Conservation (phyloP, 495 filamentous ascomycete genomes). For the Acidomyces sp. region DNA sequence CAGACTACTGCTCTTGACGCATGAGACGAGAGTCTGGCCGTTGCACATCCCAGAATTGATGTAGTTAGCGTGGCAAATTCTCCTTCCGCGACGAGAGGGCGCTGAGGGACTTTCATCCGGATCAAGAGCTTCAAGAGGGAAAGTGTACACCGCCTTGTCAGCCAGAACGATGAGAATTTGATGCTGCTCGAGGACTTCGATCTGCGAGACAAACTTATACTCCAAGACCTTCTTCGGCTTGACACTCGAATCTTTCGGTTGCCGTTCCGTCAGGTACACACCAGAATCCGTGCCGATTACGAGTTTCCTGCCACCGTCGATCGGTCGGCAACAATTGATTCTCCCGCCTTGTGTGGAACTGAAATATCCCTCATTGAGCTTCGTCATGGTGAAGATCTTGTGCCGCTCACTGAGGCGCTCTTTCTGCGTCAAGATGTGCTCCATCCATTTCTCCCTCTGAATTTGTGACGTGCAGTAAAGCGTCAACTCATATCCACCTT, state of each 20-base stretch:
- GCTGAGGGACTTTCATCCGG: slow-evolving; percentile 54
- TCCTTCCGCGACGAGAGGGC: slow-evolving; percentile 75
- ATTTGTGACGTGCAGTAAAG: slow-evolving; percentile 71
- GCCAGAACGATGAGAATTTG: slow-evolving; percentile 80
- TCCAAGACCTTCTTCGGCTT: slow-evolving; percentile 79
- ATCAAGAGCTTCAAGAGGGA: slow-evolving; percentile 72
- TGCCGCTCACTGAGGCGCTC: slow-evolving; percentile 68
- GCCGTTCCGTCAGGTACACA: slow-evolving; percentile 81
- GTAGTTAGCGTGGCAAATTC: slow-evolving; percentile 95
- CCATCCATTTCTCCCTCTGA: slow-evolving; percentile 84
- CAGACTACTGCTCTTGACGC: slow-evolving; percentile 78
- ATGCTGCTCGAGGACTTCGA: slow-evolving; percentile 93
- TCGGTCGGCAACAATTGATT: slow-evolving; percentile 86
- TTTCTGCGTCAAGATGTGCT: slow-evolving; percentile 85
- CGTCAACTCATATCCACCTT: slow-evolving; percentile 87
- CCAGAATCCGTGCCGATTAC: slow-evolving; percentile 88
- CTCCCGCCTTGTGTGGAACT: slow-evolving; percentile 48
- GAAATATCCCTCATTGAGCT: slow-evolving; percentile 79
- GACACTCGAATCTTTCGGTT: slow-evolving; percentile 63
- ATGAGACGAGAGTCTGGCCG: slow-evolving; percentile 86
- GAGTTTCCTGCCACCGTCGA: slow-evolving; percentile 89
- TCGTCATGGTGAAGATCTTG: slow-evolving; percentile 84
- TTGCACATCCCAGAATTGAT: slow-evolving; percentile 95
- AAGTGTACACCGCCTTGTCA: slow-evolving; percentile 81
- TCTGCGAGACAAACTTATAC: slow-evolving; percentile 73